Base-by-base conservation (phyloP, 2,329 filamentous ascomycete species). In the Diaporthe caulivora region DNA sequence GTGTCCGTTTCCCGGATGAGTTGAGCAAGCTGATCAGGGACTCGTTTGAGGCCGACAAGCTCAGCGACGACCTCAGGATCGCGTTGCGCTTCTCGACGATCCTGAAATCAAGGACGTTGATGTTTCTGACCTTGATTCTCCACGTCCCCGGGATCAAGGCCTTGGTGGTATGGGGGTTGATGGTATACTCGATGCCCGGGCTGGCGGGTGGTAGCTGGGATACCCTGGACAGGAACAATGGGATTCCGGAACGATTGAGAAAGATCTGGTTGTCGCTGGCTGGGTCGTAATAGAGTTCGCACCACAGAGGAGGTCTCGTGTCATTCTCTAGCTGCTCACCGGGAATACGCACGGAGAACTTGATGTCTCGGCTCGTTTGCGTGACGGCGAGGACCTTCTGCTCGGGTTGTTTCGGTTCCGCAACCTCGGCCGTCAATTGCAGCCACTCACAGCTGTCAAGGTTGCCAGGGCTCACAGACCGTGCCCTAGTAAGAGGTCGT, bases 261-360 rank as follows among this genome's bases (percentile, higher is more conserved):
- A 91, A 84, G 73, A 91, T 88, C 76, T 89, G 85, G 79, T 87
- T 87, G 78, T 91, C 89, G 80, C 88, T 90, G 75, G 85, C 83
- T 21, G 89, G 88, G 79, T 91, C 87, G 76, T 90, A 91, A 77
- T 90, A 91, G 47, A 91, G 82, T 79, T 90, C 88, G 79, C 88
- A 90, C 87, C 87, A 90, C n/a, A 91, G 77, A 6, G 86, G 84
- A 21, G 87, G 87, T 21, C 86, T 80, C 11, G 80, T 82, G 57
- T 84, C 83, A 55, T 81, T 81, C 72, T 86, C 83, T 53, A 82
- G 80, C 67, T 81, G 82, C 72, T 87, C 85, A 21, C 85, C 84
- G 6, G 88, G 89, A 72, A 91, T 88, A 65, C 86, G 84, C 74
- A 91, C 87, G 51, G 87, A 87, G 78, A 90, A 90, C 75, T 89